These are phyloP conservation scores for Hyparrhenia diplandra DNA, from an alignment of 176 grass and related monocot genomes.

Conservation along the genomic window DNA sequence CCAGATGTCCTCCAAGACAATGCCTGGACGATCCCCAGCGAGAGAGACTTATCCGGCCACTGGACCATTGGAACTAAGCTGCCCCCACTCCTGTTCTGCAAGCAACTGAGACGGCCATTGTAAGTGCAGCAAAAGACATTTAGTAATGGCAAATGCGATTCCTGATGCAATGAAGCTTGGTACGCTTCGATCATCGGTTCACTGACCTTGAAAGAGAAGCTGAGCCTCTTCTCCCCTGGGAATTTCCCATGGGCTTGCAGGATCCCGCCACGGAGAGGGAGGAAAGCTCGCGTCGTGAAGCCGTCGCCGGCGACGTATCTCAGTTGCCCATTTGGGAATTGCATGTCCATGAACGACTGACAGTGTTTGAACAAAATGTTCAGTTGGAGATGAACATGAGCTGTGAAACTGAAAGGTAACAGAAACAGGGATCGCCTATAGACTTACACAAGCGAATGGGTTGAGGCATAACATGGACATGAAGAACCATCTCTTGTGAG, in stretches of 20 bases:
- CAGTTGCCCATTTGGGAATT: constrained; percentile 64
- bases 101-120: constrained; percentile 4
- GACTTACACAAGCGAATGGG: constrained; percentile 55
- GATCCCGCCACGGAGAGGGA: constrained; percentile 41
- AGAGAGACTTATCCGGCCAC: constrained; percentile 61
- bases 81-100: constrained; percentile 50
- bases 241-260: constrained; percentile 58
- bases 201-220: constrained; percentile 68
- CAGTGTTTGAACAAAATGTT: not conserved
- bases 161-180: not conserved
- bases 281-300: constrained; percentile 34
- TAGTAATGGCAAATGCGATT: not conserved
- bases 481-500: constrained; percentile 57
- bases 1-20: constrained; percentile 57
- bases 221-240: constrained; percentile 59
- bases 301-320: constrained; percentile 53
- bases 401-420: not conserved
- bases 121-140: not conserved
- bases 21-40: constrained; percentile 40
- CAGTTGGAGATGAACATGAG: not conserved
- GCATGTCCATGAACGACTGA: constrained; percentile 71
- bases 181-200: not conserved
- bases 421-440: not conserved
- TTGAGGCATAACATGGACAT: constrained; percentile 79
- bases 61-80: constrained; percentile 47